A percentile compares a stretch with the other conserved stretches of the same genome.
Conservation (phyloP, 2,329 filamentous ascomycete species). For the Aspergillus texensis region DNA sequence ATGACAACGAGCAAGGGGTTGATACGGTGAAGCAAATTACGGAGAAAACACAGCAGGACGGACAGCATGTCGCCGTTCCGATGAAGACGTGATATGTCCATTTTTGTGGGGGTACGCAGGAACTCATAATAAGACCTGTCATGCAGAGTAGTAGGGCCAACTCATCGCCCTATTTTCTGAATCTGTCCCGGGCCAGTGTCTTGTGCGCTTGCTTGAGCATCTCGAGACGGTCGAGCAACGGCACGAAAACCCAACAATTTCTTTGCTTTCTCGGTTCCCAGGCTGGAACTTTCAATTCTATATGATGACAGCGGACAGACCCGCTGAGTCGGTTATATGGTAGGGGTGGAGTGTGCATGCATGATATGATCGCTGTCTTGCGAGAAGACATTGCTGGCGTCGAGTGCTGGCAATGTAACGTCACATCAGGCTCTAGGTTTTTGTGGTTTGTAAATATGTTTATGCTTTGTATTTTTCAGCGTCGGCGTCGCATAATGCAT, state of each 20-base stretch:
- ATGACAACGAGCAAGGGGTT: conserved; percentile 34
- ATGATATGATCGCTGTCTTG: conserved; percentile 6
- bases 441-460: conserved; percentile 10
- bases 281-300: conserved; percentile 22
- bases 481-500: conserved; percentile 22
- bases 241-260: background rate
- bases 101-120: background rate
- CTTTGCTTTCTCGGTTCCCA: conserved; percentile 18
- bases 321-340: background rate
- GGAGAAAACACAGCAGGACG: conserved; percentile 18
- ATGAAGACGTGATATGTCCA: conserved; percentile 12
- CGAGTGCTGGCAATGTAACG: background rate
- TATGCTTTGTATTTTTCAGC: conserved; percentile 22
- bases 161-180: background rate
- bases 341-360: conserved; percentile 3
- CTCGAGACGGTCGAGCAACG: background rate
- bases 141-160: background rate
- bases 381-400: background rate
- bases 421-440: background rate
- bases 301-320: conserved; percentile 4
- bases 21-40: conserved; percentile 38
- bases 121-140: background rate
- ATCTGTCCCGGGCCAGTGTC: background rate
- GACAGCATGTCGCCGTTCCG: conserved; percentile 8
- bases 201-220: background rate